Base-by-base conservation (phyloP, 2,329 filamentous ascomycete species). In the Blumeria graminis region DNA sequence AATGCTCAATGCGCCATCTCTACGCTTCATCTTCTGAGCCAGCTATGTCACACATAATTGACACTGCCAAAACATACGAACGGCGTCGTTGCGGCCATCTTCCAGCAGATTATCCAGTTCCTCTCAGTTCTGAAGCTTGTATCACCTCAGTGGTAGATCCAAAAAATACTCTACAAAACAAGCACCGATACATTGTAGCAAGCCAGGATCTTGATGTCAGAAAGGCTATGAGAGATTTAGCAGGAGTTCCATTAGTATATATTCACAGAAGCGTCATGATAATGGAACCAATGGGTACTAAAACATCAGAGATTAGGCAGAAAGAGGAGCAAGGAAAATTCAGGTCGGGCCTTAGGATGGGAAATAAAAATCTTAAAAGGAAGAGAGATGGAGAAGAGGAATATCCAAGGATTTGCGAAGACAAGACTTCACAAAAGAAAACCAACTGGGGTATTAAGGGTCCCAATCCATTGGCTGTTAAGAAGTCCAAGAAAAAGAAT, bases 201-300 rank as follows among this genome's bases (percentile, higher is more conserved):
- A 82, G 77, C 59, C 85, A 90, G 68, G 81, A 83, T 60, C 68
- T 72, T 28, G 76, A 78, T 45, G 74, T 86, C 50, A 71, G 85
- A 61, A 72, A 74, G 51, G 70, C 72, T 61, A 74, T 90, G 70
- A 75, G 84, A 55, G 69, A 69, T n/a, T 74, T 89, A 18, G 74
- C 77, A 28, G 85, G 84, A 18, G 82, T 86, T 53, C 86, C 86
- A 18, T 67, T 90, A 59, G 77, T 92, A 51, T 90, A 90, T 66
- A 83, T 90, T 61, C 80, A 81, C 61, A 74, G 84, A 57, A 85
- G 81, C 59, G 84, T 93, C 56, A 85, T 90, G 78, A 80, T 84
- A 56, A 74, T 85, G 72, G 80, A 81, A 68, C 83, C 84, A 13
- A 87, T 92, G 82, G 81, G 83, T 16, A 75, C 73, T 41, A 75